A percentile compares a stretch with the other conserved stretches of the same genome.
Conservation (phyloP, 371 early-diverging fungal genomes). For the Circinella umbellata region DNA sequence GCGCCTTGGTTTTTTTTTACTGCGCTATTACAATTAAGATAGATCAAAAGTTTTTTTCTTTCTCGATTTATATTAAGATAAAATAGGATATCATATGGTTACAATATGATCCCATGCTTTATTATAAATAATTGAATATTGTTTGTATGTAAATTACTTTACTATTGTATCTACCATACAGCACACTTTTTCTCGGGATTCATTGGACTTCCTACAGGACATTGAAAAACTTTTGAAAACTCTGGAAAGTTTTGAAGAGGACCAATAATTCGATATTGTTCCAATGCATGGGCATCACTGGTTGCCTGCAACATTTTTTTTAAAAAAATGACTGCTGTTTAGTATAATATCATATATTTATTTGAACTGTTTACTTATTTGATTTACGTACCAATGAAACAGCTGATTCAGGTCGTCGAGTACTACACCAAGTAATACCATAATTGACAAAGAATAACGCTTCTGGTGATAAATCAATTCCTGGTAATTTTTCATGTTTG, state of each 20-base stretch:
- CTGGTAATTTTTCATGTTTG: slow-evolving; percentile 52
- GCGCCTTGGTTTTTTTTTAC: too few species aligned
- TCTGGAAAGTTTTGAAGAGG: slow-evolving; percentile 59
- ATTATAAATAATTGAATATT: too few species aligned
- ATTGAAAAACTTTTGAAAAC: slow-evolving; percentile 69
- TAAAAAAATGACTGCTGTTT: too few species aligned
- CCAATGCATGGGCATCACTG: slow-evolving; percentile 61
- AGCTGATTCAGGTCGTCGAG: slow-evolving; percentile 37
- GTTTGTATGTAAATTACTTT: too few species aligned
- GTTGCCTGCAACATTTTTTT: slow-evolving; percentile 28
- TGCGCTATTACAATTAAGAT: too few species aligned
- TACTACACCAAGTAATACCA: slow-evolving; percentile 59
- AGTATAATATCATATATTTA: too few species aligned
- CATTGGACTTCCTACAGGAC: slow-evolving; percentile 57
- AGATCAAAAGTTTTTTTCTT: too few species aligned
- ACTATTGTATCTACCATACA: slow-evolving; percentile 41
- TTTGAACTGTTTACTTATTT: too few species aligned
- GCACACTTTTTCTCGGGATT: slow-evolving; percentile 60
- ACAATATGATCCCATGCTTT: too few species aligned
- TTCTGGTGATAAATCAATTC: slow-evolving; percentile 55
- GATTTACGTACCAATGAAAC: slow-evolving; percentile 32
- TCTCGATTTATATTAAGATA: too few species aligned
- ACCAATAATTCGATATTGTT: slow-evolving; percentile 62
- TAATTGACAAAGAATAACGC: slow-evolving; percentile 61
- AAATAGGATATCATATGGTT: too few species aligned